phyloP scores from a whole-genome alignment of 352 stramenopile species.

The Phytophthora podocarpi region DNA sequence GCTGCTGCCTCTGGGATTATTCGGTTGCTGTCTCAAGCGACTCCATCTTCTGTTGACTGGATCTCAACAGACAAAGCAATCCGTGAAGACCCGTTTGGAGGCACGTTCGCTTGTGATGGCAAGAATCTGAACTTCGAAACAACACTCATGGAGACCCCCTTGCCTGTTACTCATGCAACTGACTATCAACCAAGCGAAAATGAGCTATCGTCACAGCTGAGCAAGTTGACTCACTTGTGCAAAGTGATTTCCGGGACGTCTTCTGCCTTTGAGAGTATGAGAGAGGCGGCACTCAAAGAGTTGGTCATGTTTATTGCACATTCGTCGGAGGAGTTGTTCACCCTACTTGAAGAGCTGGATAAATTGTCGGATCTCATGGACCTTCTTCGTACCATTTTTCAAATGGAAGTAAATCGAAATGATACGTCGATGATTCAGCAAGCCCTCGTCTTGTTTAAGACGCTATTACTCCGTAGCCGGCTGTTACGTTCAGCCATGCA shows the following conservation, averaged over 20 bases:
- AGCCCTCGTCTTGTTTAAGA: conserved; percentile 45
- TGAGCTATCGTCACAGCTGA: conserved; percentile 39
- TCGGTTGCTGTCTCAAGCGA: conserved; percentile 33
- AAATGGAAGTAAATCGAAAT: conserved; percentile 3
- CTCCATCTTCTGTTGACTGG: conserved; percentile 9
- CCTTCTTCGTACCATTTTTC: conserved; percentile 15
- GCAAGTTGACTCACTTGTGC: conserved; percentile 33
- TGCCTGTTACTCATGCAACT: conserved; percentile 25
- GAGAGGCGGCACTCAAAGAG: conserved; percentile 39
- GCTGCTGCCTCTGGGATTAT: conserved; percentile 49
- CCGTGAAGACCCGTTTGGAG: conserved; percentile 39
- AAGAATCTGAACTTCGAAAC: conserved; percentile 22
- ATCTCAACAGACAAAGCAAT: conserved; percentile 31
- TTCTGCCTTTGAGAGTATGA: conserved; percentile 30
- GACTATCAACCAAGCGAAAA: conserved; percentile 31
- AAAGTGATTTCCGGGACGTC: conserved; percentile 35
- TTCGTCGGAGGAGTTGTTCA: conserved; percentile 27
- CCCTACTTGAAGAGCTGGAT: conserved; percentile 47
- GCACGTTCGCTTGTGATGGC: conserved; percentile 3
- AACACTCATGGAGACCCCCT: conserved; percentile 34
- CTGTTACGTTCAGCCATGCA: conserved; percentile 39
- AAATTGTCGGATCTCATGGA: conserved; percentile 34
- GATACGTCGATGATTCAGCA: conserved; percentile 22
- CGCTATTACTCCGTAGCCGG: conserved; percentile 46
- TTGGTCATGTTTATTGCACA: conserved; percentile 36